A percentile compares a stretch with the other conserved stretches of the same genome.
phyloP scores from a whole-genome alignment of 176 grass and related monocot species.

The Oryza coarctata region DNA sequence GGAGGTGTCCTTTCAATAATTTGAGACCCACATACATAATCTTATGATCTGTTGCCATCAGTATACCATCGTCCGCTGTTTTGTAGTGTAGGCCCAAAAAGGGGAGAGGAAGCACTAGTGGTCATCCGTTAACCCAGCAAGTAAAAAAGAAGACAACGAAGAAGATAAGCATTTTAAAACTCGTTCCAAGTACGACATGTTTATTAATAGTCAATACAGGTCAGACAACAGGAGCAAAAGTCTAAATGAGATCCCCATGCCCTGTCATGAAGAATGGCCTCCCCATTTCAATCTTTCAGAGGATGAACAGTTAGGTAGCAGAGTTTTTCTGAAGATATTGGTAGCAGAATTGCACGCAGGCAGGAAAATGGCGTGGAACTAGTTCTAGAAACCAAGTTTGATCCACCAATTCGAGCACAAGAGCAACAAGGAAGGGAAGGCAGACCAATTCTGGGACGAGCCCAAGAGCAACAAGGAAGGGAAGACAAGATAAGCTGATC shows the following conservation, averaged over 20 bases:
- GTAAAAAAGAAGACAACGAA: not conserved
- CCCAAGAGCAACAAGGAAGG: not conserved
- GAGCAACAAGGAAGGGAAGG: not conserved
- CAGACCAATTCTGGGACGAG: not conserved
- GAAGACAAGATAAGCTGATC: not conserved
- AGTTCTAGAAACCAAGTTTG: not conserved
- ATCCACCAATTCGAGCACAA: not conserved
- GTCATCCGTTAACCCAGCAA: slow-evolving; percentile 31
- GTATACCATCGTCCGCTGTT: not conserved
- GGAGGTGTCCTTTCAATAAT: not conserved
- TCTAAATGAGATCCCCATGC: slow-evolving; percentile 30
- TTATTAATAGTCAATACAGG: slow-evolving; percentile 47
- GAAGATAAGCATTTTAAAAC: not conserved
- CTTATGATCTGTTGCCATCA: not conserved
- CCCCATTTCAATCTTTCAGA: not conserved
- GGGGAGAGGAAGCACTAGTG: not conserved
- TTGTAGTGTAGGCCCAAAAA: not conserved
- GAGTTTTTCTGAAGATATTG: not conserved
- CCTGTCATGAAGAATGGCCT: not conserved
- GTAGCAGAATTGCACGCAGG: not conserved
- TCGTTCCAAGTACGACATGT: not conserved
- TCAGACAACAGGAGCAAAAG: slow-evolving; percentile 18
- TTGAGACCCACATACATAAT: not conserved
- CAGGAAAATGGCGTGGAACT: slow-evolving; percentile 18
- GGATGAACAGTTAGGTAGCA: not conserved